Evolutionary conservation across 2,329 filamentous ascomycete genomes (phyloP), one percentile per base, ranked within the genome.

Genomic region (Zasmidium angulare): DNA sequence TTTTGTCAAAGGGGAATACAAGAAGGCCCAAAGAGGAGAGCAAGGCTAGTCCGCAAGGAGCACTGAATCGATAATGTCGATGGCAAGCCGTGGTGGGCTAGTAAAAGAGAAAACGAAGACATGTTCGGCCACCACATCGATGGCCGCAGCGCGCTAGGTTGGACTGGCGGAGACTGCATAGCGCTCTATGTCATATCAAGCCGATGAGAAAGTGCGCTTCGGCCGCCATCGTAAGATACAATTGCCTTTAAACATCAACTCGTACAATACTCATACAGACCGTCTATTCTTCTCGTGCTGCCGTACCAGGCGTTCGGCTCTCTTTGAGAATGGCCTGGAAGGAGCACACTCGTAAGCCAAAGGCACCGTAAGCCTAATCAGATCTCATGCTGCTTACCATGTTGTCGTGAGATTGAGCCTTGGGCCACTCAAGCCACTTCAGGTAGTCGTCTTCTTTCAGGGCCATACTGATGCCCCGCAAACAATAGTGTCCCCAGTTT

Each of bases 361-460:
- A 12, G 49, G 3, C 3, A 11, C 29, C 17, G 2, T 20, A 11
- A 29, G n/a, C 29, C 14, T 10, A 14, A 40, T 12, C 26, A 20
- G 50, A 23, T 40, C 17, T 40, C 17, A 11, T 20, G 12, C 6
- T 21, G 19, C 55, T 43, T 50, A 62, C 60, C 56, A 62, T 59
- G 19, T 57, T 59, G 14, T 54, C 46, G 17, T 62, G 29, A 10
- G 60, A 56, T 10, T 69, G 66, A 49, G 58, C 58, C 47, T 51
- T 57, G n/a, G 67, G 67, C 67, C 67, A 69, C 2, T 66, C 64
- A 31, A 69, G 55, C 66, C 66, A 69, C n/a, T 60, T 48, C 23
- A 58, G 52, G 52, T 63, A 54, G n/a, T 60, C 57, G 2, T 48
- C 31, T 17, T 64, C 64, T 14, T 50, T 47, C 21, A 69, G 46